Evolutionary conservation across 2,329 filamentous ascomycete species (phyloP).

Genomic region (Monosporascus sp.): DNA sequence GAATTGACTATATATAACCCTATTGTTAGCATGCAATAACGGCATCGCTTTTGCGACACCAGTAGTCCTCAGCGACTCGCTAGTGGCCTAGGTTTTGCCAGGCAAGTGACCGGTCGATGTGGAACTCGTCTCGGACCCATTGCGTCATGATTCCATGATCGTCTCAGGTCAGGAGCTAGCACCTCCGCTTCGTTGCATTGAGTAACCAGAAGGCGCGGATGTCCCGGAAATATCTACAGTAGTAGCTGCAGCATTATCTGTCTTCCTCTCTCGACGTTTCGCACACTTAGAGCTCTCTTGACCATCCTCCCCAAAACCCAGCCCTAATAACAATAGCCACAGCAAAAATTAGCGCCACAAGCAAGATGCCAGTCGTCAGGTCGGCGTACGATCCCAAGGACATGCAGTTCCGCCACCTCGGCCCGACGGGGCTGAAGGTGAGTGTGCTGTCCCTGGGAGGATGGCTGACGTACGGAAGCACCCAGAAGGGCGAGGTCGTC

Average conservation of each 20-base stretch:
- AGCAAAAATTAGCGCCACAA: neutral
- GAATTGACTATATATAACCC: too few relatives aligned
- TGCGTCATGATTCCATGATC: too few relatives aligned
- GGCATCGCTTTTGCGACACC: too few relatives aligned
- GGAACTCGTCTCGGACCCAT: too few relatives aligned
- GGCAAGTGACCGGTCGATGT: too few relatives aligned
- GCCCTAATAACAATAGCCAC: constrained; percentile 11
- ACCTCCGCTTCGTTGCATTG: too few relatives aligned
- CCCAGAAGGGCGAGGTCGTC: constrained; percentile 31
- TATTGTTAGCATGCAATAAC: too few relatives aligned
- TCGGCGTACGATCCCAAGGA: constrained; percentile 23
- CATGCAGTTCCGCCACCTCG: constrained; percentile 39
- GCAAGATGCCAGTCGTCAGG: constrained; percentile 16
- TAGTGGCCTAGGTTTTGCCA: too few relatives aligned
- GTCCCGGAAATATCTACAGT: too few relatives aligned
- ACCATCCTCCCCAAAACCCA: constrained; percentile 4
- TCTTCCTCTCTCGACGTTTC: constrained; percentile 10
- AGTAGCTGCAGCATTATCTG: neutral
- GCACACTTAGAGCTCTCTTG: constrained; percentile 2
- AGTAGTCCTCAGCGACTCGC: too few relatives aligned
- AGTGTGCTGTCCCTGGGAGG: constrained; percentile 36
- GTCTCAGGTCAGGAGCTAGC: too few relatives aligned
- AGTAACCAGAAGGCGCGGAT: too few relatives aligned
- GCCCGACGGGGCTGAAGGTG: constrained; percentile 37
- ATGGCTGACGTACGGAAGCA: constrained; percentile 26